Percentiles rank a stretch among this genome's conserved stretches.
Evolutionary conservation across 306 rosid species (phyloP).

Genomic region (Hippophae tibetana): DNA sequence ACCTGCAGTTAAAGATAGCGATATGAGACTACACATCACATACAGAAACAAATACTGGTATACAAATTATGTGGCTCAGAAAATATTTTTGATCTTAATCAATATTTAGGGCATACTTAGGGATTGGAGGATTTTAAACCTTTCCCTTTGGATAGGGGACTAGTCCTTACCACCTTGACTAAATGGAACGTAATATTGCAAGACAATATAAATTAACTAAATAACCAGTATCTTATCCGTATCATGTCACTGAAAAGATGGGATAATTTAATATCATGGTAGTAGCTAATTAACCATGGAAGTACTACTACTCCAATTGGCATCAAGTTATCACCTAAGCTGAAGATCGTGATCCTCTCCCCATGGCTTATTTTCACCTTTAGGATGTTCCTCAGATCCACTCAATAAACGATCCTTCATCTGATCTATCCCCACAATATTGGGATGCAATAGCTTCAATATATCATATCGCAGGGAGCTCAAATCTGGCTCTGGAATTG

Average conservation of each 20-base stretch:
- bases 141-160: too few relatives aligned
- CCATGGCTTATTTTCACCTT: slow-evolving; percentile 67
- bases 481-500: slow-evolving; percentile 86
- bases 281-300: slow-evolving; percentile 5
- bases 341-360: slow-evolving; percentile 92
- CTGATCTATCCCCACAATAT: slow-evolving; percentile 82
- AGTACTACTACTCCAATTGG: slow-evolving; percentile 21
- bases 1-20: slow-evolving; percentile 46
- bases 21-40: not conserved
- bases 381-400: slow-evolving; percentile 47
- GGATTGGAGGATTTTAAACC: too few relatives aligned
- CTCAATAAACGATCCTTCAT: slow-evolving; percentile 46
- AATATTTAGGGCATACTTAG: too few relatives aligned
- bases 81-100: too few relatives aligned
- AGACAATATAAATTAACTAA: too few relatives aligned
- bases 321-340: slow-evolving; percentile 62
- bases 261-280: too few relatives aligned
- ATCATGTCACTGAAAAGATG: too few relatives aligned
- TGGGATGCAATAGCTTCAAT: slow-evolving; percentile 63
- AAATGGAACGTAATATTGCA: too few relatives aligned
- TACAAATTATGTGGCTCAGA: too few relatives aligned
- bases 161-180: too few relatives aligned
- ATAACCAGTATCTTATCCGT: too few relatives aligned
- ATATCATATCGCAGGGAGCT: slow-evolving; percentile 70
- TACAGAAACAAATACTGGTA: too few relatives aligned